phyloP scores from a whole-genome alignment of 208 protist species.

The Strigomonas culicis region DNA sequence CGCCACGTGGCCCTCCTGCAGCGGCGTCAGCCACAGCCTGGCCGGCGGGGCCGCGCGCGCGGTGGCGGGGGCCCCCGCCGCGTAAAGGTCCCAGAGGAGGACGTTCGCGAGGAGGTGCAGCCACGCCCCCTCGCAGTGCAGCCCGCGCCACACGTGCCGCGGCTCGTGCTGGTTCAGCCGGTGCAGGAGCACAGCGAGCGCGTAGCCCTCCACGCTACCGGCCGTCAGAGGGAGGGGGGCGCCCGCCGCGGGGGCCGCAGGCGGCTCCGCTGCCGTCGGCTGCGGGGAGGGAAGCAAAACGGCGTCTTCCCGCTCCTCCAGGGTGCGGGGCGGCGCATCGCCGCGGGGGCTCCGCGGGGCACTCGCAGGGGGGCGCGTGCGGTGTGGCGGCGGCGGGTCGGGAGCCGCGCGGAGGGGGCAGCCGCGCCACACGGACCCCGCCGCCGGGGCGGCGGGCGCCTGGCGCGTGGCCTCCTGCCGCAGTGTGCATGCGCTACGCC shows the following conservation, averaged over 20 bases:
- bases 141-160: constrained; percentile 34
- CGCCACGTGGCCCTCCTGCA: too few relatives aligned
- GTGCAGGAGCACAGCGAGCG: constrained; percentile 8
- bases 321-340: not conserved
- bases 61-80: constrained; percentile 25
- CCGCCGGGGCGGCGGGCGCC: too few relatives aligned
- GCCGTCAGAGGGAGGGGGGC: not conserved
- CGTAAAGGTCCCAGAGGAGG: constrained; percentile 58
- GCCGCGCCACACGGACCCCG: too few relatives aligned
- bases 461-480: too few relatives aligned
- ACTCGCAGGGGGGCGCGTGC: constrained; percentile 17
- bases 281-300: too few relatives aligned
- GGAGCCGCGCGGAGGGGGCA: too few relatives aligned
- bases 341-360: constrained; percentile 22
- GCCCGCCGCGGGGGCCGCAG: not conserved
- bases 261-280: not conserved
- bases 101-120: constrained; percentile 48
- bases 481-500: too few relatives aligned
- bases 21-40: too few relatives aligned
- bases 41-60: too few relatives aligned
- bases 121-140: constrained; percentile 80
- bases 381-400: constrained; percentile 17
- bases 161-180: not conserved
- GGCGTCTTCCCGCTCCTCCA: too few relatives aligned
- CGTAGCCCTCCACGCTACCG: constrained; percentile 2